These are phyloP conservation scores for Ceratobasidium sp. DNA, from an alignment of 1,284 basidiomycete species.

Conservation along the genomic window DNA sequence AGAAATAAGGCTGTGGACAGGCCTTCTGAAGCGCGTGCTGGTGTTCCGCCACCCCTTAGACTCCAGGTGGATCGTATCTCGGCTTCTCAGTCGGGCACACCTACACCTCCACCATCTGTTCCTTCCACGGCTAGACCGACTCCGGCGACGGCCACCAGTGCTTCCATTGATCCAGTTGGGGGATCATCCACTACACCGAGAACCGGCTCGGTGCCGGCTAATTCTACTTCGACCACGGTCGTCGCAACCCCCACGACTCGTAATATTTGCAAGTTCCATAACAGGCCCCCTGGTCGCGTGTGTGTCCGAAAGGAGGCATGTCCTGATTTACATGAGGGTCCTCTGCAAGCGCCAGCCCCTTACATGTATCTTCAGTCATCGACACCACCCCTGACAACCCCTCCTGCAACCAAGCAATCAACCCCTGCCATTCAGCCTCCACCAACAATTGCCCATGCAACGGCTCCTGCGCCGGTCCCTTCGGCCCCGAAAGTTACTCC, in stretches of 20 bases:
- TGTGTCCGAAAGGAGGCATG: conserved; percentile 23
- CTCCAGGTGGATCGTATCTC: conserved; percentile 1
- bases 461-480: neutral
- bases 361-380: neutral
- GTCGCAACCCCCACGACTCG: neutral
- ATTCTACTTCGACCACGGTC: neutral
- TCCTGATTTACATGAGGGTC: conserved; percentile 11
- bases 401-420: neutral
- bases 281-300: conserved; percentile 4
- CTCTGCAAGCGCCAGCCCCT: neutral
- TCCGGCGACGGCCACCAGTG: neutral
- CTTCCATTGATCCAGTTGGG: no score
- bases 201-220: neutral
- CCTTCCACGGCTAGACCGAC: neutral
- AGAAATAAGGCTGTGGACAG: neutral
- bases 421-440: neutral
- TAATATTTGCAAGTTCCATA: conserved; percentile 16
- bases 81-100: neutral
- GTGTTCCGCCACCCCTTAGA: conserved; percentile 12
- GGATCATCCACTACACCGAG: neutral
- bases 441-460: neutral
- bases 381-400: neutral
- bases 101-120: neutral
- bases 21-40: neutral
- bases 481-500: neutral